Evolutionary conservation across 208 protist genomes (phyloP).

Genomic region (Acanthamoeba sp.): DNA sequence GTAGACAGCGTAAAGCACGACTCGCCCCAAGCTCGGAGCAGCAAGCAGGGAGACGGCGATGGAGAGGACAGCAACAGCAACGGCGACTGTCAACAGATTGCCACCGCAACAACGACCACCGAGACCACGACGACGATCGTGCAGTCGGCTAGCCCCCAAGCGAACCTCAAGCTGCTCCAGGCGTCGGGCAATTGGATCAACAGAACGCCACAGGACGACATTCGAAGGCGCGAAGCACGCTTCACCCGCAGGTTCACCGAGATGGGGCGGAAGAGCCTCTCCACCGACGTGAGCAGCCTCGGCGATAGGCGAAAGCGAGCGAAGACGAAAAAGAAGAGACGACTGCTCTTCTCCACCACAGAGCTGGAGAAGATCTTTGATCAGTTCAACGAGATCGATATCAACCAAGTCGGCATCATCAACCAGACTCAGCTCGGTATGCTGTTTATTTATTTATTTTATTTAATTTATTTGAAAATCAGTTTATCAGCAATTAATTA

Average conservation of each 20-base stretch:
- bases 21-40: background rate
- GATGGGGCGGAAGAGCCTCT: background rate
- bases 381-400: constrained; percentile 75
- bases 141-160: background rate
- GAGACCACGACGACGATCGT: background rate
- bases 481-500: too few species aligned
- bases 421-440: constrained; percentile 63
- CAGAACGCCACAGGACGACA: constrained; percentile 29
- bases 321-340: constrained; percentile 26
- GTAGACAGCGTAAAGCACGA: background rate
- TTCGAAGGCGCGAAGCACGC: constrained; percentile 13
- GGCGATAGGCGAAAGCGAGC: background rate
- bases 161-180: background rate
- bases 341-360: background rate
- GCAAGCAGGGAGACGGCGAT: background rate
- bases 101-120: background rate
- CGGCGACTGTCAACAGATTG: background rate
- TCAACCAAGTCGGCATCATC: constrained; percentile 49
- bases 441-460: background rate
- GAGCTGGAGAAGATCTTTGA: constrained; percentile 72
- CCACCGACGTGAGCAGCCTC: background rate
- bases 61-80: background rate
- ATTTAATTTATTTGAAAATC: too few species aligned
- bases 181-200: constrained; percentile 32
- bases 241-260: background rate